These are phyloP conservation scores for Camellia granthamiana DNA, from an alignment of 148 eudicot species.

Conservation along the genomic window DNA sequence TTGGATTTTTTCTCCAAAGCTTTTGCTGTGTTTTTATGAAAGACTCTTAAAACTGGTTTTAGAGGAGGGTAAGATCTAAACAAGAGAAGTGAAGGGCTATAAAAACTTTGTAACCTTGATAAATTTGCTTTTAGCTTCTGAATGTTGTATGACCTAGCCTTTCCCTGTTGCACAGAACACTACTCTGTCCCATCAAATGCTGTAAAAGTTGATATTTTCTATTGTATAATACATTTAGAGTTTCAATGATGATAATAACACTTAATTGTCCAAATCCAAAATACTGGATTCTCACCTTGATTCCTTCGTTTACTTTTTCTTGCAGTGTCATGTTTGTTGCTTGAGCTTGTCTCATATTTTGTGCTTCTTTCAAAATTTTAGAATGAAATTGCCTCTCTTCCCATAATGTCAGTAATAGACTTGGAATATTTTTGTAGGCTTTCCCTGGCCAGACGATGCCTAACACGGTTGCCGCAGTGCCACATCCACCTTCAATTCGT, in stretches of 20 bases:
- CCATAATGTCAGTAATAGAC: background rate
- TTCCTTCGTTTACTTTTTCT: constrained; percentile 3
- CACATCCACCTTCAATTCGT: constrained; percentile 62
- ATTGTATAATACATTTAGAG: background rate
- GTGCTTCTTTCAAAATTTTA: background rate
- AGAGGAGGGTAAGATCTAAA: background rate
- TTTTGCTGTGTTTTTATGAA: background rate
- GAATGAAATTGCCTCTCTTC: background rate
- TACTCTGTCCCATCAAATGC: background rate
- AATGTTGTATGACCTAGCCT: background rate
- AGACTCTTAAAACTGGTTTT: background rate
- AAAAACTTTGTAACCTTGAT: background rate
- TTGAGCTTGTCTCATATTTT: background rate
- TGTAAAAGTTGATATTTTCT: background rate
- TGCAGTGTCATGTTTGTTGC: constrained; percentile 16
- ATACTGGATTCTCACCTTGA: background rate
- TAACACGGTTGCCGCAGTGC: constrained; percentile 39
- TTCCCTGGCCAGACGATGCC: constrained; percentile 66
- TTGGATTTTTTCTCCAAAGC: background rate
- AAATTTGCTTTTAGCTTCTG: background rate
- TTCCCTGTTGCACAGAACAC: background rate
- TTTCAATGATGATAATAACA: background rate
- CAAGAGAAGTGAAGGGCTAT: background rate
- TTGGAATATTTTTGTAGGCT: constrained; percentile 30
- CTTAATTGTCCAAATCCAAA: background rate